These are phyloP conservation scores for Iberis pinnata DNA, from an alignment of 345 rosid species.

Conservation along the genomic window DNA sequence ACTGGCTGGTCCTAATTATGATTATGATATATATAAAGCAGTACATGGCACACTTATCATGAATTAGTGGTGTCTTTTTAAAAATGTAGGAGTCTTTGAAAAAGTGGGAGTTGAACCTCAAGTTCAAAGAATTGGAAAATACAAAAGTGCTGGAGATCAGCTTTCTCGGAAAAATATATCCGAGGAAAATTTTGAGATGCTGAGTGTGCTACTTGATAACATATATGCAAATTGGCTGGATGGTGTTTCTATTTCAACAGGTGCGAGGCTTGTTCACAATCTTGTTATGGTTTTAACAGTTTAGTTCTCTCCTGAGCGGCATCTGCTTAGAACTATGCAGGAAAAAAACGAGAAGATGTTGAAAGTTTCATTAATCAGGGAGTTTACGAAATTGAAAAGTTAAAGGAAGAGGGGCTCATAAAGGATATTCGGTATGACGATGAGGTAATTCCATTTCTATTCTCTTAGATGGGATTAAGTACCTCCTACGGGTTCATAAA, in stretches of 20 bases:
- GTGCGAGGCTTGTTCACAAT: conserved; percentile 36
- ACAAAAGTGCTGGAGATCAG: conserved; percentile 95
- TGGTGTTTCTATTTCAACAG: conserved; percentile 64
- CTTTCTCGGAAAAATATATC: conserved; percentile 74
- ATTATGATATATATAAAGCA: conserved; percentile 8
- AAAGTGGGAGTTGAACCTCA: conserved; percentile 86
- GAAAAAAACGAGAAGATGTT: conserved; percentile 70
- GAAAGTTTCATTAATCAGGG: conserved; percentile 84
- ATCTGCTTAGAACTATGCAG: conserved; percentile 41
- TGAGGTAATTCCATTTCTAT: conserved; percentile 47
- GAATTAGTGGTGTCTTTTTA: conserved; percentile 6
- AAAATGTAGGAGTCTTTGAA: conserved; percentile 68
- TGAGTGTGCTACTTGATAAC: conserved; percentile 78
- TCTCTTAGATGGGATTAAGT: conserved; percentile 1
- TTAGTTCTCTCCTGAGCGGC: conserved; percentile 24
- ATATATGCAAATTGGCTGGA: conserved; percentile 93
- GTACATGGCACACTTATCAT: background rate
- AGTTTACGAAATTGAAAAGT: conserved; percentile 70
- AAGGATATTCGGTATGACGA: conserved; percentile 74
- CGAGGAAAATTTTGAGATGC: conserved; percentile 91
- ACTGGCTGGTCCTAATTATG: too few relatives aligned
- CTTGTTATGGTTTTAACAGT: conserved; percentile 16
- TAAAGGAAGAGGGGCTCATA: conserved; percentile 85
- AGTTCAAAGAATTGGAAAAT: conserved; percentile 88
- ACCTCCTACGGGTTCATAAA: background rate